phyloP scores from a whole-genome alignment of 306 rosid genomes.

The Prunus armeniaca region DNA sequence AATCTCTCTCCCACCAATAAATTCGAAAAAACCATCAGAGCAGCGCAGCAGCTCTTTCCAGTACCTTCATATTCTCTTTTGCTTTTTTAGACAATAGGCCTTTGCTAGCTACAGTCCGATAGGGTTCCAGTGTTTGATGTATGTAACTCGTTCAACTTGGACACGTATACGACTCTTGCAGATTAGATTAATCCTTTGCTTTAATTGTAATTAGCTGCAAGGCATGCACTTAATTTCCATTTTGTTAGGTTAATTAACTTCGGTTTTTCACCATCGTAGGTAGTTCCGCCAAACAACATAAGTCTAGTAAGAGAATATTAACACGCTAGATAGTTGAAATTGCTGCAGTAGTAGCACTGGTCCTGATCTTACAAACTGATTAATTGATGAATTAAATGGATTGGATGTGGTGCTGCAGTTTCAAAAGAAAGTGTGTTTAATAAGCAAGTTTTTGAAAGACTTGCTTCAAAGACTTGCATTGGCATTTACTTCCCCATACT shows the following conservation, averaged over 20 bases:
- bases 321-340: background rate
- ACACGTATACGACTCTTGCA: background rate
- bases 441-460: background rate
- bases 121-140: constrained; percentile 21
- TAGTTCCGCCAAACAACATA: too few species aligned
- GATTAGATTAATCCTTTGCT: constrained; percentile 18
- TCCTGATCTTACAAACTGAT: background rate
- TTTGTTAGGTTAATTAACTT: background rate
- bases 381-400: constrained; percentile 1
- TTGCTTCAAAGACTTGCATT: constrained; percentile 4
- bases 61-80: constrained; percentile 8
- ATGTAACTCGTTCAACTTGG: background rate
- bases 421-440: background rate
- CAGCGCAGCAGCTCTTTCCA: constrained; percentile 14
- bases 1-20: constrained; percentile 18
- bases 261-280: background rate
- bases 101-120: background rate
- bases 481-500: background rate
- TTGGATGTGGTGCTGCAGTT: background rate
- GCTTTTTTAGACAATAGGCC: background rate
- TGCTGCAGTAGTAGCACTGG: background rate
- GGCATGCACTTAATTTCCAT: background rate
- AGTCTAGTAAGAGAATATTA: too few species aligned
- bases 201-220: constrained; percentile 12
- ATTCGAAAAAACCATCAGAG: constrained; percentile 8